These are phyloP conservation scores for Brassica juncea DNA, from an alignment of 345 rosid genomes.

Conservation along the genomic window DNA sequence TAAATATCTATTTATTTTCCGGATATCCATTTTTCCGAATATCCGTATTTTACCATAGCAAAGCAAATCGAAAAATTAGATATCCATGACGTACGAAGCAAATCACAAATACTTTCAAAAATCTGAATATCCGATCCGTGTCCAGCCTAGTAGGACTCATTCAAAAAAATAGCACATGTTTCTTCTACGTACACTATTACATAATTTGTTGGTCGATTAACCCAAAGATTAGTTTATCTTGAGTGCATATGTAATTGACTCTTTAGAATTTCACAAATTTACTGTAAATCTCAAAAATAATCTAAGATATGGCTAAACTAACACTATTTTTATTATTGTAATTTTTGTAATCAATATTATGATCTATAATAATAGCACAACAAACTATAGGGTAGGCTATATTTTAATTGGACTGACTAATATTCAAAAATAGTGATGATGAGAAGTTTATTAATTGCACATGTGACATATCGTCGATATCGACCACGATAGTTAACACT, in stretches of 20 bases:
- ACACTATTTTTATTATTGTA: too few relatives aligned
- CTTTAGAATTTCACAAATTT: not conserved
- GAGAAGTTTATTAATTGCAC: not conserved
- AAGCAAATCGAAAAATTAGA: too few relatives aligned
- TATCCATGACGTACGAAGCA: too few relatives aligned
- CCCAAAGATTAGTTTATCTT: not conserved
- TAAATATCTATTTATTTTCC: too few relatives aligned
- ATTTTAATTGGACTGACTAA: not conserved
- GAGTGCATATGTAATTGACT: not conserved
- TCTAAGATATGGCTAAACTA: not conserved
- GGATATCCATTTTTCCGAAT: too few relatives aligned
- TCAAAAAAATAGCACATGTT: constrained; percentile 32
- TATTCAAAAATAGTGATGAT: constrained; percentile 12
- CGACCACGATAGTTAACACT: not conserved
- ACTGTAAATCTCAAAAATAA: not conserved
- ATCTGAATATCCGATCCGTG: too few relatives aligned
- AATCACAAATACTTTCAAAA: too few relatives aligned
- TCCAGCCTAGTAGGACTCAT: constrained; percentile 13
- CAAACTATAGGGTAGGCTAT: not conserved
- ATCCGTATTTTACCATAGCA: too few relatives aligned
- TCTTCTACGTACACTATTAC: constrained; percentile 23
- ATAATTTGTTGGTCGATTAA: not conserved
- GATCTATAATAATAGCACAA: not conserved
- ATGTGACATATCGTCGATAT: not conserved
- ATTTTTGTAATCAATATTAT: not conserved